These are phyloP conservation scores for Populus hybrid DNA, from an alignment of 441 rosid genomes.

Conservation along the genomic window DNA sequence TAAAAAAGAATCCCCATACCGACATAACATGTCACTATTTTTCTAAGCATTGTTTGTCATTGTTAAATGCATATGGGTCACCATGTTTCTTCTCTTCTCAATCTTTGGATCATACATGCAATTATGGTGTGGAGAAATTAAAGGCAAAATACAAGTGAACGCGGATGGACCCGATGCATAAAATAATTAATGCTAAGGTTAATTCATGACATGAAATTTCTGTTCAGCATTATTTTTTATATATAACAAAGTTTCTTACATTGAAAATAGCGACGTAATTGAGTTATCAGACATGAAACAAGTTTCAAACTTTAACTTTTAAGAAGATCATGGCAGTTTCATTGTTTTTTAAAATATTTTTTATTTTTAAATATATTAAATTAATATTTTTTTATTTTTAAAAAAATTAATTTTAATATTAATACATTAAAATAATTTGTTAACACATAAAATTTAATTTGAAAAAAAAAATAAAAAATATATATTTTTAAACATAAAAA, in stretches of 20 bases:
- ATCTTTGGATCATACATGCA: neutral
- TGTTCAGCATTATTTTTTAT: neutral
- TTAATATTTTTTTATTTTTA: too few relatives aligned
- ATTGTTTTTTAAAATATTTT: too few relatives aligned
- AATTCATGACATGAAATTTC: neutral
- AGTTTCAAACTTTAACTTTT: too few relatives aligned
- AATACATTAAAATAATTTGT: too few relatives aligned
- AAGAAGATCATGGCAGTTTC: too few relatives aligned
- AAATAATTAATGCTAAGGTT: neutral
- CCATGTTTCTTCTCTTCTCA: conserved; percentile 26
- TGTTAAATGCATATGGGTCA: conserved; percentile 26
- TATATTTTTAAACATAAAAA: too few relatives aligned
- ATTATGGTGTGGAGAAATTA: neutral
- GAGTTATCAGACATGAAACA: neutral
- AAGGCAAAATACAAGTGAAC: neutral
- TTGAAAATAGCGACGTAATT: too few relatives aligned
- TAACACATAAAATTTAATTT: too few relatives aligned
- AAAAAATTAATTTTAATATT: too few relatives aligned
- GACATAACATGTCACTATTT: conserved; percentile 19
- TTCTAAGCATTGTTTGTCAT: conserved; percentile 12
- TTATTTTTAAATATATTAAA: too few relatives aligned
- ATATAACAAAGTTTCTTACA: neutral
- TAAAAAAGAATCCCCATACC: conserved; percentile 22
- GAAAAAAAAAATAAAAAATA: too few relatives aligned
- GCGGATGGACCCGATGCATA: neutral